These are phyloP conservation scores for Trametes sp. DNA, from an alignment of 1,284 basidiomycete genomes.

Conservation along the genomic window DNA sequence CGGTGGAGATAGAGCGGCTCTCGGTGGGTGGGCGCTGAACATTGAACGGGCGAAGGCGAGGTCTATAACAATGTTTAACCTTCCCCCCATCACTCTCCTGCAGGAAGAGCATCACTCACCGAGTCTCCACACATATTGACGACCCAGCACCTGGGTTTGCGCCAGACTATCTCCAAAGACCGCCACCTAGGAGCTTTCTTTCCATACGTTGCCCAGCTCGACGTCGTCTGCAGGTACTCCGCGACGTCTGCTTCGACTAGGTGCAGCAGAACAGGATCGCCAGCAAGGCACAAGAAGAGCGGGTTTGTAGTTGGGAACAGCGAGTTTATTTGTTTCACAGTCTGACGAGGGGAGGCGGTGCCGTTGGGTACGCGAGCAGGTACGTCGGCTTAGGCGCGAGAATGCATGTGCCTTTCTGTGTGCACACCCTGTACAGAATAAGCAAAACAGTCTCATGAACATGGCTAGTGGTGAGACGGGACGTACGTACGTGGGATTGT, in stretches of 20 bases:
- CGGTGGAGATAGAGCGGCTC: not conserved
- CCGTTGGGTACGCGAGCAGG: not conserved
- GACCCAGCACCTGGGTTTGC: no score
- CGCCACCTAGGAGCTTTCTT: no score
- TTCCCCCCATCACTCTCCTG: no score
- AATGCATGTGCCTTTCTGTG: not conserved
- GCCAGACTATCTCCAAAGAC: no score
- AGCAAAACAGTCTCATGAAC: not conserved
- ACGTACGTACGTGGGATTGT: not conserved
- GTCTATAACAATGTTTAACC: no score
- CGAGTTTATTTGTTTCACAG: not conserved
- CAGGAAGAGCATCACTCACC: no score
- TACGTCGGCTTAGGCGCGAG: not conserved
- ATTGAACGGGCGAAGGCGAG: not conserved
- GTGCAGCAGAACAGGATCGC: not conserved
- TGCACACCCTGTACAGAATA: not conserved
- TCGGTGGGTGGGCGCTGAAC: not conserved
- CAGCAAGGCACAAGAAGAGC: not conserved
- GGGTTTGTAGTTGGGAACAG: not conserved
- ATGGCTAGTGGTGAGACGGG: not conserved
- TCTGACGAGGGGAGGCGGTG: not conserved
- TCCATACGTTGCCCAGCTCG: no score
- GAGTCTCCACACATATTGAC: no score
- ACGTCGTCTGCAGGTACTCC: no score
- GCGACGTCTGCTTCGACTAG: no score